Evolutionary conservation across 129 eudicot genomes (phyloP), one percentile per base, ranked within the genome.

Genomic region (Centaurea solstitialis): DNA sequence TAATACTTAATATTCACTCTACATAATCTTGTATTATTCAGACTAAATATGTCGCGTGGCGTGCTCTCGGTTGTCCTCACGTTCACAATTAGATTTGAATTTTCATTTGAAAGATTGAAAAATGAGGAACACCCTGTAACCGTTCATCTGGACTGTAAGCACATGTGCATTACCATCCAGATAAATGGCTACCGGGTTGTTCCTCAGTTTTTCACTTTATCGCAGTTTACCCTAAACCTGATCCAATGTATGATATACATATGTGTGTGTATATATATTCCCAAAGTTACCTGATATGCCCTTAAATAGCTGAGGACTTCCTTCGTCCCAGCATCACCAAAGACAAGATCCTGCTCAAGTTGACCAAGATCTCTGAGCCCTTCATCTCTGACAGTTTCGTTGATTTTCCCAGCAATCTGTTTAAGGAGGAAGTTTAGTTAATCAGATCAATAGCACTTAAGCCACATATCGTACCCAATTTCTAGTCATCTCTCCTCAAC

Each of bases 271-370:
- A 24, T 33, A 70, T 75, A 41, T 68, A 38, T 33, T 73, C 47
- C 59, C 70, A 3, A 68, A 69, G 53, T 81, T 76, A 92, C 98
- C 96, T 83, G 92, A 69, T 89, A 79, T 30, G 85, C 20, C 85
- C 98, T 85, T 23, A 94, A 50, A 79, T 38, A 90, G 81, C 86
- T 86, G 74, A 92, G 89, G 79, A 94, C 86, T 89, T 94, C 98
- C 86, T 94, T 94, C 9, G 93, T 86, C 76, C 91, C 98, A 69
- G 96, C 92, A 85, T 94, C 98, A 78, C 98, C 98, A 66, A 92
- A 94, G 45, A 94, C 96, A 75, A 94, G 90, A 86, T 94, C 98
- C 89, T 94, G 98, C 89, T 94, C 98, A 77, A 94, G 88, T 87
- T 94, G 97, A 74, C 98, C 98, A 78, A 94, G 93, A 4, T 94